Evolutionary conservation across 129 eudicot species (phyloP).

Genomic region (Flaveria robusta): DNA sequence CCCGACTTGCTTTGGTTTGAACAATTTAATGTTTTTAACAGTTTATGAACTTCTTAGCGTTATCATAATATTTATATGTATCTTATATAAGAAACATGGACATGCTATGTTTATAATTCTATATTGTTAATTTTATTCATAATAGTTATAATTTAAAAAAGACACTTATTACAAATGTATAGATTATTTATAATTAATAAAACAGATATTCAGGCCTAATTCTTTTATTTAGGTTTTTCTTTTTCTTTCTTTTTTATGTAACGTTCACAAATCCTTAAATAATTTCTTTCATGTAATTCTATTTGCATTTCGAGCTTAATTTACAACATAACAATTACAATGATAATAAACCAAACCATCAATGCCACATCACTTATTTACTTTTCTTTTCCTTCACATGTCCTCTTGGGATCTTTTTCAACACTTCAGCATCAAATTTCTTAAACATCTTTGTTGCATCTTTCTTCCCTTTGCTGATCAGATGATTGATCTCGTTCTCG

Average conservation of each 20-base stretch:
- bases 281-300: background rate
- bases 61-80: too few species aligned
- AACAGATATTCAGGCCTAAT: too few species aligned
- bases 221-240: too few species aligned
- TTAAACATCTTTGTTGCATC: conserved; percentile 57
- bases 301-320: background rate
- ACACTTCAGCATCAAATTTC: conserved; percentile 58
- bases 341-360: background rate
- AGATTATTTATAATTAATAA: too few species aligned
- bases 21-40: too few species aligned
- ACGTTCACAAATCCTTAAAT: background rate
- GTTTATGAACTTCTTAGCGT: too few species aligned
- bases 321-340: background rate
- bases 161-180: too few species aligned
- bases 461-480: conserved; percentile 57
- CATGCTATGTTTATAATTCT: too few species aligned
- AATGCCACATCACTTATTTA: conserved; percentile 26
- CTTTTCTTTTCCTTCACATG: conserved; percentile 63
- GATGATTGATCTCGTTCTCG: conserved; percentile 58
- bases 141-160: too few species aligned
- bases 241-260: background rate
- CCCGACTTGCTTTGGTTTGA: too few species aligned
- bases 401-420: conserved; percentile 84
- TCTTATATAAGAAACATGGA: too few species aligned
- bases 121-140: too few species aligned